phyloP scores from a whole-genome alignment of 148 eudicot species.

The Pharnaceum exiguum region DNA sequence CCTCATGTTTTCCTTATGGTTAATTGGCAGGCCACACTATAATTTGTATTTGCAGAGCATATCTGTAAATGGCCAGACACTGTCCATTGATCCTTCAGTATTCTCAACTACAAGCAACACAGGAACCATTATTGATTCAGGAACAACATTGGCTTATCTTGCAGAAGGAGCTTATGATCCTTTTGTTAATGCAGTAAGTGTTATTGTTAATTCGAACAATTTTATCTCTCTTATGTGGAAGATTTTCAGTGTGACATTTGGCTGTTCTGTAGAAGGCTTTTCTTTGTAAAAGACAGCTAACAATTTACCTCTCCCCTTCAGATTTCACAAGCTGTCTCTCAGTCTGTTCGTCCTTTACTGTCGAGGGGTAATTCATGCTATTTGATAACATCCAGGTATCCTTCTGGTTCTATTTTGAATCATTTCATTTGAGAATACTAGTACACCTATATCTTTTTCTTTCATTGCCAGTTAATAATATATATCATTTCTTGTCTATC shows the following conservation, averaged over 20 bases:
- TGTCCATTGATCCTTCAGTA: constrained; percentile 59
- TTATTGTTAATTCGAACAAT: background rate
- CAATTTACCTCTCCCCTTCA: constrained; percentile 22
- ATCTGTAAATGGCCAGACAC: constrained; percentile 63
- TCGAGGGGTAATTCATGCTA: constrained; percentile 72
- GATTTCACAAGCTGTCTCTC: constrained; percentile 56
- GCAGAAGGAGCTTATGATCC: constrained; percentile 87
- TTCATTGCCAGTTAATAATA: background rate
- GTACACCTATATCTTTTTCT: background rate
- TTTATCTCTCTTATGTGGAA: background rate
- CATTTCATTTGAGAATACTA: background rate
- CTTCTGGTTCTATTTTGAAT: constrained; percentile 4
- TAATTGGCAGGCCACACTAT: constrained; percentile 82
- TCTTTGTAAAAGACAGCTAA: no score
- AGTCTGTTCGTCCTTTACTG: constrained; percentile 53
- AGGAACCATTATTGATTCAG: constrained; percentile 92
- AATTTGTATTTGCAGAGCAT: constrained; percentile 81
- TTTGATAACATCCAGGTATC: constrained; percentile 69
- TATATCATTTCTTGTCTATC: constrained; percentile 1
- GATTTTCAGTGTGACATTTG: no score
- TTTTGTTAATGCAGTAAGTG: constrained; percentile 77
- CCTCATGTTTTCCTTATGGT: constrained; percentile 3
- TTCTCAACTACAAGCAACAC: constrained; percentile 60
- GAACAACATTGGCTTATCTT: constrained; percentile 91
- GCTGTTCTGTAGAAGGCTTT: no score